Conservation (phyloP, 148 eudicot genomes). For the Vaccinium myrtillus region DNA sequence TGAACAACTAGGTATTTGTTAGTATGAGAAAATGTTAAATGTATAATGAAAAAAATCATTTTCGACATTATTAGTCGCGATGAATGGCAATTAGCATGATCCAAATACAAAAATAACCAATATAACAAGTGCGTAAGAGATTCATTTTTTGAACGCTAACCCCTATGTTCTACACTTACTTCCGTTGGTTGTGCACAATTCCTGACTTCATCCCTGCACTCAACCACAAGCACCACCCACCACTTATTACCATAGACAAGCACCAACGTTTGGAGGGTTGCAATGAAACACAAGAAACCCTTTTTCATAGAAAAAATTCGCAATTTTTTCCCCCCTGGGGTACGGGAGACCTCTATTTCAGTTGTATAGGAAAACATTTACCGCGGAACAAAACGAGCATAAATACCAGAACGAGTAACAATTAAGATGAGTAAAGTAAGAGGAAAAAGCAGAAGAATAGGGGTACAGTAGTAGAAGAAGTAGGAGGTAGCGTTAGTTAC, state of each 20-base stretch:
- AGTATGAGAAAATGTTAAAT: too few species aligned
- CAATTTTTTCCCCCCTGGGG: background rate
- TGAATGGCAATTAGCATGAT: too few species aligned
- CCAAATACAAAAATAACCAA: too few species aligned
- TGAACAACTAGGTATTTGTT: too few species aligned
- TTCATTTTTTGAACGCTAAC: background rate
- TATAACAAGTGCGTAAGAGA: background rate
- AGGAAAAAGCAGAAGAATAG: background rate
- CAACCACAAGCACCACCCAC: background rate
- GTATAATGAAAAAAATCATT: too few species aligned
- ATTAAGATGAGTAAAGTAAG: background rate
- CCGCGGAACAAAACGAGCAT: background rate
- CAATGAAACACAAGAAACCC: background rate
- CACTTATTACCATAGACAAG: background rate
- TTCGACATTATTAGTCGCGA: too few species aligned
- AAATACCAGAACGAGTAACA: background rate
- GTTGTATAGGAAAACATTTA: background rate
- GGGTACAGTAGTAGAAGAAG: too few species aligned
- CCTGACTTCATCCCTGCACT: background rate
- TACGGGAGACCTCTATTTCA: background rate
- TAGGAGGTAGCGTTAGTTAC: constrained; percentile 20
- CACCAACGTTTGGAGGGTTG: background rate
- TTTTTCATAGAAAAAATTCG: background rate
- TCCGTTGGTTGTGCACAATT: background rate
- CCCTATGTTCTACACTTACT: background rate